phyloP scores from a whole-genome alignment of 805 yeast genomes.

The Lipomyces spencermartinsiae region DNA sequence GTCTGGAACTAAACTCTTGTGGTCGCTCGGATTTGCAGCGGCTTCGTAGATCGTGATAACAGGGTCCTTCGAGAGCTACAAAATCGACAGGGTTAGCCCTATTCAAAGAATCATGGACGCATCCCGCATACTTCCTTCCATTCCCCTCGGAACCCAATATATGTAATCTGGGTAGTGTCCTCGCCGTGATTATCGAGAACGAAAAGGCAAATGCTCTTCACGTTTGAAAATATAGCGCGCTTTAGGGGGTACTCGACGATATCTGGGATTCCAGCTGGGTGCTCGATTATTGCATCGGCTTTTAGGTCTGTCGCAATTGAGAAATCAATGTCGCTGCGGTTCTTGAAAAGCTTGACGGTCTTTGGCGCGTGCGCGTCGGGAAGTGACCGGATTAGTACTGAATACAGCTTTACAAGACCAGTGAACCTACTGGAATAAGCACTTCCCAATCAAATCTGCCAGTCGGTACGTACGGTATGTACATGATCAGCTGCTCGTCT shows the following conservation, averaged over 20 bases:
- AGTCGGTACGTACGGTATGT: constrained; percentile 58
- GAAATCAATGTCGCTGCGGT: constrained; percentile 73
- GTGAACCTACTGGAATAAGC: constrained; percentile 53
- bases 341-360: constrained; percentile 73
- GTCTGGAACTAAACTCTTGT: constrained; percentile 51
- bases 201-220: constrained; percentile 69
- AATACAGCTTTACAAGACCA: constrained; percentile 73
- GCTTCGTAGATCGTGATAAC: constrained; percentile 81
- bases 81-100: neutral
- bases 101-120: neutral
- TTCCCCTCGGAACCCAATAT: constrained; percentile 77
- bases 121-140: constrained; percentile 38
- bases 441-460: neutral
- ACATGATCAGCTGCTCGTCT: constrained; percentile 78
- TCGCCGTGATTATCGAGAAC: constrained; percentile 69
- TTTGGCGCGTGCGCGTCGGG: constrained; percentile 70
- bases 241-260: constrained; percentile 86
- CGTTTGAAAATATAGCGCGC: constrained; percentile 72
- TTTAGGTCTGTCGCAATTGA: constrained; percentile 58
- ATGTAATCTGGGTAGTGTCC: constrained; percentile 63
- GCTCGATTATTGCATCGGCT: constrained; percentile 56
- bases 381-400: constrained; percentile 71
- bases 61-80: constrained; percentile 63
- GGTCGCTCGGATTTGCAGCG: constrained; percentile 93
- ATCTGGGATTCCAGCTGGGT: constrained; percentile 61